Percentiles rank a stretch among this genome's conserved stretches.
These are phyloP conservation scores for Capsella rubella DNA, from an alignment of 441 rosid genomes.

Conservation along the genomic window DNA sequence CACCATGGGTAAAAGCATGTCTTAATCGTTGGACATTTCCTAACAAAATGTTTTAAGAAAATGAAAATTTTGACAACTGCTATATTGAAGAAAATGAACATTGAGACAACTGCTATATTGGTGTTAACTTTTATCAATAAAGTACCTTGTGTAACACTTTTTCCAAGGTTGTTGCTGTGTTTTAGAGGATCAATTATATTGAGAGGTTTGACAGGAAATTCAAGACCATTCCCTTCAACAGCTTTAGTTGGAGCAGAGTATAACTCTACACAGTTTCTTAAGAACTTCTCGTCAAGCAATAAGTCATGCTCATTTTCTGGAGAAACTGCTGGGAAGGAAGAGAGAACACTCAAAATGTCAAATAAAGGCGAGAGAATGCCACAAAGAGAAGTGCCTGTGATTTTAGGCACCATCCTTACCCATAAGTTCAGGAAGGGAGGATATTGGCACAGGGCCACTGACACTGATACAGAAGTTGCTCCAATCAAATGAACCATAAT, in stretches of 20 bases:
- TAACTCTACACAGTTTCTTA: constrained; percentile 55
- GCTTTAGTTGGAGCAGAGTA: constrained; percentile 55
- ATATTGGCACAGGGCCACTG: constrained; percentile 66
- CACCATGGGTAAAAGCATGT: constrained; percentile 72
- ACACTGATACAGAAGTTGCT: constrained; percentile 63
- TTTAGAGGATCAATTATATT: constrained; percentile 92
- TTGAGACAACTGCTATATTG: constrained; percentile 14
- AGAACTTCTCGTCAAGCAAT: constrained; percentile 66
- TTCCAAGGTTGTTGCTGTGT: constrained; percentile 87
- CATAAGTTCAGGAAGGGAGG: constrained; percentile 57
- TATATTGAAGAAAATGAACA: constrained; percentile 2
- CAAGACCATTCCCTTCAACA: constrained; percentile 47
- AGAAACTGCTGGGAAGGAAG: constrained; percentile 47
- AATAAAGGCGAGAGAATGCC: constrained; percentile 16
- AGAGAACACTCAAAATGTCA: constrained; percentile 19
- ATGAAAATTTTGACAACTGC: background rate
- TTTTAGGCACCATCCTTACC: constrained; percentile 52
- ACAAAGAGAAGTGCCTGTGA: constrained; percentile 23
- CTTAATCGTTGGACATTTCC: constrained; percentile 76
- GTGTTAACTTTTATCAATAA: background rate
- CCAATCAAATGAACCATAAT: constrained; percentile 90
- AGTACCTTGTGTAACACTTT: constrained; percentile 86
- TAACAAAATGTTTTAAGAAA: constrained; percentile 32
- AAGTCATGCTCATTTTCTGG: constrained; percentile 51
- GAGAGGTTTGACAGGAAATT: constrained; percentile 67